These are phyloP conservation scores for Geotrichum klebahnii DNA, from an alignment of 1,139 yeast genomes.

Conservation along the genomic window DNA sequence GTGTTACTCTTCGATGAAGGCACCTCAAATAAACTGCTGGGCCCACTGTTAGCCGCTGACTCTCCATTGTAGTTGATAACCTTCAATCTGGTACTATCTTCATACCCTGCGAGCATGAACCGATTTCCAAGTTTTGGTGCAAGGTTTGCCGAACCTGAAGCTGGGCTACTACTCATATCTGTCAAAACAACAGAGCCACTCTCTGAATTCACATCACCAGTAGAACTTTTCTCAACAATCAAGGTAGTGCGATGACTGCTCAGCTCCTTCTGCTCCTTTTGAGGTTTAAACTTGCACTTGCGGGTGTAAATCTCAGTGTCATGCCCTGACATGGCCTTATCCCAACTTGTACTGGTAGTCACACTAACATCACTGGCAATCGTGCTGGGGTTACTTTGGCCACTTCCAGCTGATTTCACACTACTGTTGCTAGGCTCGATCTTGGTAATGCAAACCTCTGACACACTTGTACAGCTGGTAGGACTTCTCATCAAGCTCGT, in stretches of 20 bases:
- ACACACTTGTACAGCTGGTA: neutral
- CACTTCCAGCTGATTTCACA: neutral
- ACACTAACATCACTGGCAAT: too few relatives aligned
- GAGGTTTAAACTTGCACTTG: conserved; percentile 16
- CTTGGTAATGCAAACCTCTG: conserved; percentile 3
- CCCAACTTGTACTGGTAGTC: neutral
- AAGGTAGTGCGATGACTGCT: neutral
- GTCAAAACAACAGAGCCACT: conserved; percentile 8
- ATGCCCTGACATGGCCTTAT: conserved; percentile 1
- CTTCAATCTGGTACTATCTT: conserved; percentile 28
- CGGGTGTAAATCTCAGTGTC: conserved; percentile 20
- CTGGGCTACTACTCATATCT: conserved; percentile 9
- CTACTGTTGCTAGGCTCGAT: conserved; percentile 7
- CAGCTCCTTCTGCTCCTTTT: conserved; percentile 11
- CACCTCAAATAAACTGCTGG: conserved; percentile 6
- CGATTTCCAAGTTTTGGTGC: conserved; percentile 13
- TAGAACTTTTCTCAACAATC: conserved; percentile 7
- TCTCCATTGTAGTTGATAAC: conserved; percentile 26
- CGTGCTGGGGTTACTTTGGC: neutral
- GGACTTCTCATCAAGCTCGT: conserved; percentile 9
- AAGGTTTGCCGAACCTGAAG: neutral
- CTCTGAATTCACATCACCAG: conserved; percentile 12
- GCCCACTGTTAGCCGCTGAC: conserved; percentile 4
- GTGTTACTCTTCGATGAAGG: neutral
- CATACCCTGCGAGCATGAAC: conserved; percentile 33